Conservation (phyloP, 306 rosid genomes). For the Canavalia gladiata region DNA sequence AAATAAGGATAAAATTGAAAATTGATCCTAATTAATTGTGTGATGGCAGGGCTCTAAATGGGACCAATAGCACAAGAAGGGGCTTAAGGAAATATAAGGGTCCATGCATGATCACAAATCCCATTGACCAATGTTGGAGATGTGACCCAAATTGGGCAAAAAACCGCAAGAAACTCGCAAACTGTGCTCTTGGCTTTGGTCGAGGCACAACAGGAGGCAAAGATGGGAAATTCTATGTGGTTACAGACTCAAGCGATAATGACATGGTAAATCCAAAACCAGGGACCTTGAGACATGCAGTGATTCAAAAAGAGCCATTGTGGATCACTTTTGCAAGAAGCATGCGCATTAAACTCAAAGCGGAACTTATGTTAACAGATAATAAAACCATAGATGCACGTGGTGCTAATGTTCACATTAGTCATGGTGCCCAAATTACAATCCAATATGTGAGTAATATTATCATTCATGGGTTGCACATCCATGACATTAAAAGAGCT, state of each 20-base stretch:
- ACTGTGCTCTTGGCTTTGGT: constrained; percentile 58
- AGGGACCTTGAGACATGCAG: constrained; percentile 54
- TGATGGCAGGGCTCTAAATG: constrained; percentile 33
- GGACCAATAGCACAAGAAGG: constrained; percentile 48
- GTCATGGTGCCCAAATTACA: constrained; percentile 59
- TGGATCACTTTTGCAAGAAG: constrained; percentile 53
- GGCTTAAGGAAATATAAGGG: not conserved
- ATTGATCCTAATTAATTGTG: too few species aligned
- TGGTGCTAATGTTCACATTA: constrained; percentile 56
- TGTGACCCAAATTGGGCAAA: constrained; percentile 57
- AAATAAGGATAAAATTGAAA: too few species aligned
- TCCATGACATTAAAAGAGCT: constrained; percentile 44
- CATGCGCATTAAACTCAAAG: constrained; percentile 49
- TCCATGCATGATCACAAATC: constrained; percentile 52
- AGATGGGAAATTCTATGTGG: constrained; percentile 46
- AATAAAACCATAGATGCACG: constrained; percentile 63
- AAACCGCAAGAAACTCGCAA: constrained; percentile 55
- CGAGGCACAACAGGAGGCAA: constrained; percentile 55
- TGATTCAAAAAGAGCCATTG: constrained; percentile 47
- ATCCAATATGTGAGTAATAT: constrained; percentile 57
- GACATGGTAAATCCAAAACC: constrained; percentile 50
- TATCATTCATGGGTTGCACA: constrained; percentile 53
- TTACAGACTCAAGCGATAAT: constrained; percentile 44
- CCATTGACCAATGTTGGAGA: constrained; percentile 62
- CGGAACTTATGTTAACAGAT: not conserved